Evolutionary conservation across 495 filamentous ascomycete genomes (phyloP).

Genomic region (Collariella sp.): DNA sequence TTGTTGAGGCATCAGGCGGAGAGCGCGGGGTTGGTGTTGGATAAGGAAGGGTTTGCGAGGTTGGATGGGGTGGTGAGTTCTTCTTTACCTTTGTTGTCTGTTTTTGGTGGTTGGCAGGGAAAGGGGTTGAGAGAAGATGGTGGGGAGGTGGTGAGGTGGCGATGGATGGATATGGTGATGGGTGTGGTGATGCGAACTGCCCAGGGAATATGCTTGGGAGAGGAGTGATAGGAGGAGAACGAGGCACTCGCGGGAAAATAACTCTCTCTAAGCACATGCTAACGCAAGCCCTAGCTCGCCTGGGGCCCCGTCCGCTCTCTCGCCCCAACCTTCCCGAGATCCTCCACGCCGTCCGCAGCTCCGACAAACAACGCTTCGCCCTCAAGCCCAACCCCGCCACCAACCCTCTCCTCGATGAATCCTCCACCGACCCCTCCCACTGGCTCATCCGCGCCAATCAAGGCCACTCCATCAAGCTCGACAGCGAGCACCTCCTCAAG

Average conservation of each 20-base stretch:
- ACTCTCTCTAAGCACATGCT: background rate
- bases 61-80: constrained; percentile 67
- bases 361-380: constrained; percentile 89
- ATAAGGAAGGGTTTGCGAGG: constrained; percentile 69
- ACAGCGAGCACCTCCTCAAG: constrained; percentile 57
- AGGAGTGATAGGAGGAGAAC: background rate
- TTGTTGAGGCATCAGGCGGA: constrained; percentile 78
- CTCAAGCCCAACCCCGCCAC: constrained; percentile 35
- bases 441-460: constrained; percentile 93
- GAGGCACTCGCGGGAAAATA: background rate
- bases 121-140: background rate
- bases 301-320: constrained; percentile 62
- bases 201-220: background rate
- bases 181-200: background rate
- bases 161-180: background rate
- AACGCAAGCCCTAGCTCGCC: constrained; percentile 46
- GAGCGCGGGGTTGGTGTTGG: constrained; percentile 66
- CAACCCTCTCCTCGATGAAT: constrained; percentile 28
- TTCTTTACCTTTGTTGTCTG: constrained; percentile 3
- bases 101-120: background rate
- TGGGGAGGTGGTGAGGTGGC: background rate
- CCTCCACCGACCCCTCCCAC: constrained; percentile 45
- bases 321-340: constrained; percentile 68
- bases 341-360: constrained; percentile 55
- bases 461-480: constrained; percentile 70